These are phyloP conservation scores for Xylariaceae sp. DNA, from an alignment of 2,329 filamentous ascomycete genomes.

Conservation along the genomic window DNA sequence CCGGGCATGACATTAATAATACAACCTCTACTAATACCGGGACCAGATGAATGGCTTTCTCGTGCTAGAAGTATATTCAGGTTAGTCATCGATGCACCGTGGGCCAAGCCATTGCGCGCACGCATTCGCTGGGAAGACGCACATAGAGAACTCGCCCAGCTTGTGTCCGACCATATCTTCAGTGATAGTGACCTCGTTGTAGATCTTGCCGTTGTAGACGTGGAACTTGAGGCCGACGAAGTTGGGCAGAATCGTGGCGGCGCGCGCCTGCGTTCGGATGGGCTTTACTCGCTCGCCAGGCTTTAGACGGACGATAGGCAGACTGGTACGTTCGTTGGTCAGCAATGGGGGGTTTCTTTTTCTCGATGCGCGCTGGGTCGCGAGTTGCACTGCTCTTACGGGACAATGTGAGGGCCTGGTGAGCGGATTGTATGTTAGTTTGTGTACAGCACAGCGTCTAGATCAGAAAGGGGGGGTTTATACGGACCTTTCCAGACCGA, in stretches of 20 bases:
- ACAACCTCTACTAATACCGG: slow-evolving; percentile 24
- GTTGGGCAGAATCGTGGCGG: slow-evolving; percentile 85
- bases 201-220: slow-evolving; percentile 87
- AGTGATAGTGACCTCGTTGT: slow-evolving; percentile 76
- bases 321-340: slow-evolving; percentile 31
- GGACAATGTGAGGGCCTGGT: slow-evolving; percentile 65
- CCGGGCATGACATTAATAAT: slow-evolving; percentile 2
- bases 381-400: slow-evolving; percentile 46
- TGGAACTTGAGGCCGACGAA: slow-evolving; percentile 89
- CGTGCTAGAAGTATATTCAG: slow-evolving; percentile 43
- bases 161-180: slow-evolving; percentile 97
- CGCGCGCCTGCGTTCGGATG: slow-evolving; percentile 81
- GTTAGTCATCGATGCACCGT: no score
- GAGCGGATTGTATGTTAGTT: slow-evolving; percentile 1
- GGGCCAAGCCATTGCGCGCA: no score
- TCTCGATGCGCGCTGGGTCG: neutral
- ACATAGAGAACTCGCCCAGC: slow-evolving; percentile 88
- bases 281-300: slow-evolving; percentile 62
- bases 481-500: slow-evolving; percentile 31
- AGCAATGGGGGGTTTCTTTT: slow-evolving; percentile 6
- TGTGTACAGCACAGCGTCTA: neutral
- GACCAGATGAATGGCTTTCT: slow-evolving; percentile 55
- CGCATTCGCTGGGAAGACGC: slow-evolving; percentile 41
- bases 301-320: slow-evolving; percentile 60
- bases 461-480: neutral